A percentile compares a stretch with the other conserved stretches of the same genome.
phyloP scores from a whole-genome alignment of 1,284 basidiomycete species.

The Cutaneotrichosporon mucoides region DNA sequence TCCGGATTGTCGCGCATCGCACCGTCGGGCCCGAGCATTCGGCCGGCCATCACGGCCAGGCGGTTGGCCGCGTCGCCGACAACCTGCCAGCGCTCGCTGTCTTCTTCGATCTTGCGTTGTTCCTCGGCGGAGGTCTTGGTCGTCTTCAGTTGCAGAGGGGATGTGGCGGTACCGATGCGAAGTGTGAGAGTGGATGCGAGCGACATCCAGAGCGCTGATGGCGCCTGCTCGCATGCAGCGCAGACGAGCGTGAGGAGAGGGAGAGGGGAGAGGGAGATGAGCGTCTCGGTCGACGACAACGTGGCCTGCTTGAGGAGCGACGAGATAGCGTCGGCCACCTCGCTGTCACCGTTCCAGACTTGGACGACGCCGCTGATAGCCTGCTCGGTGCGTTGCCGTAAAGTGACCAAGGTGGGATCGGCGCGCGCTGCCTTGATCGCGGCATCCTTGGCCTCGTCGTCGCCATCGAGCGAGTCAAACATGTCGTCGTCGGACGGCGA shows the following conservation, averaged over 20 bases:
- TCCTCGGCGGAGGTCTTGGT: constrained; percentile 28
- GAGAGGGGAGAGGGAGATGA: constrained; percentile 71
- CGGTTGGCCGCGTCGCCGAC: constrained; percentile 55
- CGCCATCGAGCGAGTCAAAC: constrained; percentile 49
- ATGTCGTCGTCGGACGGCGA: constrained; percentile 69
- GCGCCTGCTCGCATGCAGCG: constrained; percentile 63
- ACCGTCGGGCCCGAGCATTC: constrained; percentile 56
- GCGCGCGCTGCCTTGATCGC: constrained; percentile 58
- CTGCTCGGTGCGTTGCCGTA: constrained; percentile 63
- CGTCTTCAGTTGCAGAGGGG: constrained; percentile 33
- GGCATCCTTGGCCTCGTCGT: constrained; percentile 51
- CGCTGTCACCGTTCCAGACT: constrained; percentile 69
- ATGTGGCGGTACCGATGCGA: constrained; percentile 67
- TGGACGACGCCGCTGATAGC: constrained; percentile 62
- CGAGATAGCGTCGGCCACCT: constrained; percentile 57
- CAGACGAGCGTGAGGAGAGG: constrained; percentile 75
- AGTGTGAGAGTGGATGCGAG: constrained; percentile 70
- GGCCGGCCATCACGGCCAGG: constrained; percentile 61
- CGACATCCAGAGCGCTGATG: constrained; percentile 77
- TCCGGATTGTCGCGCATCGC: constrained; percentile 73
- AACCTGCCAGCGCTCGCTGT: constrained; percentile 33
- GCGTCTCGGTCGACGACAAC: constrained; percentile 52
- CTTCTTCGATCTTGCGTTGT: constrained; percentile 24
- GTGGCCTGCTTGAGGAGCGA: constrained; percentile 42
- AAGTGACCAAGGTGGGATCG: constrained; percentile 59